Percentiles rank a stretch among this genome's conserved stretches.
phyloP scores from a whole-genome alignment of 2,329 filamentous ascomycete genomes.

The Bimuria novae-zelandiae region DNA sequence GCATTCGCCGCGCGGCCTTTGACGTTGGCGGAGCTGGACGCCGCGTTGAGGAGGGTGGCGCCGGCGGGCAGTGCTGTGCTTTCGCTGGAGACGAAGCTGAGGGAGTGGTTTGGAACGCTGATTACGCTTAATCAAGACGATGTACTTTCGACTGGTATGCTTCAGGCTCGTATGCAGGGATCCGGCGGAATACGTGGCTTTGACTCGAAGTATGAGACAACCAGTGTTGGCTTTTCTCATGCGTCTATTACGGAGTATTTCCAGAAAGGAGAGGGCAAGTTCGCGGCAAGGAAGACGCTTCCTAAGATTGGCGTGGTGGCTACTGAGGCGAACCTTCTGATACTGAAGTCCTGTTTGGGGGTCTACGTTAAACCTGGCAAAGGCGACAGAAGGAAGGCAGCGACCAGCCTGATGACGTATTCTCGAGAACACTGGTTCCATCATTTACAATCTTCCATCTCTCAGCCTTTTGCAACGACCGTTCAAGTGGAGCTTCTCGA shows the following conservation, averaged over 20 bases:
- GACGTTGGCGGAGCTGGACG: too few relatives aligned
- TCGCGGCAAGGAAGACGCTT: neutral
- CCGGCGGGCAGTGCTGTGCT: too few relatives aligned
- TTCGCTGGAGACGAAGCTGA: neutral
- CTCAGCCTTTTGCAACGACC: too few relatives aligned
- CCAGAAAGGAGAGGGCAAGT: neutral
- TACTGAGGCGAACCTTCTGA: neutral
- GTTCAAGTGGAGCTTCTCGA: neutral
- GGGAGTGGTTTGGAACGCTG: neutral
- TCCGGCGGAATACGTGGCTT: too few relatives aligned
- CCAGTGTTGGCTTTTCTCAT: neutral
- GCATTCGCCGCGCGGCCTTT: too few relatives aligned
- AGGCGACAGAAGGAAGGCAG: neutral
- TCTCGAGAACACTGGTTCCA: conserved; percentile 1
- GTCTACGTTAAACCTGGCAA: neutral
- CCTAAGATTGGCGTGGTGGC: neutral
- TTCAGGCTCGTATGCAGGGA: neutral
- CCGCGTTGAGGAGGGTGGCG: too few relatives aligned
- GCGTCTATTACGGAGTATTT: conserved; percentile 8
- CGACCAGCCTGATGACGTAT: neutral
- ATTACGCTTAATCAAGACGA: conserved; percentile 3
- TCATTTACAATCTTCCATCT: neutral
- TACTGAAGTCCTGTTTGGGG: neutral
- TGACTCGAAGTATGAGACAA: neutral
- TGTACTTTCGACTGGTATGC: conserved; percentile 1